Conservation (phyloP, 768 basidiomycete genomes). For the Lactarius tabidus region DNA sequence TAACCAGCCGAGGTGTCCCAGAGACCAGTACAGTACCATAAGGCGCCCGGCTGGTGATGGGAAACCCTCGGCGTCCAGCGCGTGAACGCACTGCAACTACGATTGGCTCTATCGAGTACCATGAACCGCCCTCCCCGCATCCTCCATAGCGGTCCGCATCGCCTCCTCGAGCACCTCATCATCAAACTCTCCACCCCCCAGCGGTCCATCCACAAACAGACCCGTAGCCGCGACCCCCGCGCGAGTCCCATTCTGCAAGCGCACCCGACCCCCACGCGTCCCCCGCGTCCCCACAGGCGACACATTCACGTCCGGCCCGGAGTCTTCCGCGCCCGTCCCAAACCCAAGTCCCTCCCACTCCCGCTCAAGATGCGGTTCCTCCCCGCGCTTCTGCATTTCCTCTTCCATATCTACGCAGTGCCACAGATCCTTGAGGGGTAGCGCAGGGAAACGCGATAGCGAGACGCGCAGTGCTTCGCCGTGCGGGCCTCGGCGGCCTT, state of each 20-base stretch:
- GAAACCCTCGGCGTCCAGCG: too few relatives aligned
- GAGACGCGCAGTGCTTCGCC: constrained; percentile 1
- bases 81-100: too few relatives aligned
- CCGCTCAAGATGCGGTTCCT: background rate
- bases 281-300: constrained; percentile 8
- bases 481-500: background rate
- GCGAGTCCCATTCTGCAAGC: background rate
- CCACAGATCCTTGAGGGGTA: background rate
- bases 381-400: background rate
- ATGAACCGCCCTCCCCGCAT: background rate
- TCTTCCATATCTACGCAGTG: background rate
- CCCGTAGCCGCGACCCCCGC: background rate
- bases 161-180: background rate
- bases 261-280: constrained; percentile 11
- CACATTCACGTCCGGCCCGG: background rate
- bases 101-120: background rate
- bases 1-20: too few relatives aligned
- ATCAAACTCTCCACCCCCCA: background rate
- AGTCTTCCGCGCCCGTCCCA: background rate
- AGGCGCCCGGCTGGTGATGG: too few relatives aligned
- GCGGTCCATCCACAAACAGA: background rate
- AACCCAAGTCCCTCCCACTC: constrained; percentile 12
- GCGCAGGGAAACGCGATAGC: background rate
- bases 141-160: background rate
- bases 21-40: too few relatives aligned